Conservation (phyloP, 1,284 basidiomycete genomes). For the Papiliotrema laurentii region DNA sequence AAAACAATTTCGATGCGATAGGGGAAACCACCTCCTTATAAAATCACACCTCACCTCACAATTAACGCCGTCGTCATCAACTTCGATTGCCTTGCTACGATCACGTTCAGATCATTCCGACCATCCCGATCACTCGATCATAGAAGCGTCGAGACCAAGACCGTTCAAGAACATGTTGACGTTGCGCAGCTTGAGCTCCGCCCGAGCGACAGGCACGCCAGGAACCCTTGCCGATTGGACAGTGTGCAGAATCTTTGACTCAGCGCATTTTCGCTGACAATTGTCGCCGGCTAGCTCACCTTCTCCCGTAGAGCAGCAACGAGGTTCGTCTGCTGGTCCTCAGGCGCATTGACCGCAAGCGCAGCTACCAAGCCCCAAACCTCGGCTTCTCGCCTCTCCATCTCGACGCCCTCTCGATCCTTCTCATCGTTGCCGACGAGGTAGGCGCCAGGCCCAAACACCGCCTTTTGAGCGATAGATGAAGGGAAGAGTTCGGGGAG, state of each 20-base stretch:
- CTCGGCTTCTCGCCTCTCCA: constrained; percentile 48
- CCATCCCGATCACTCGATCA: constrained; percentile 27
- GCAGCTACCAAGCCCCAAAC: constrained; percentile 54
- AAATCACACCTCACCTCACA: too few relatives aligned
- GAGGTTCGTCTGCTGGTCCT: constrained; percentile 76
- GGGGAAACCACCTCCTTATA: neutral
- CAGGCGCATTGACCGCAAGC: constrained; percentile 76
- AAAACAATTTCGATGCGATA: neutral
- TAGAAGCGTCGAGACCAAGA: constrained; percentile 41
- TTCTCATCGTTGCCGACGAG: constrained; percentile 32
- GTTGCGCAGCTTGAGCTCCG: constrained; percentile 46
- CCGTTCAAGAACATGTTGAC: constrained; percentile 49
- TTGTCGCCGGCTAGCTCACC: constrained; percentile 50
- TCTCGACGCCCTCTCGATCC: constrained; percentile 64
- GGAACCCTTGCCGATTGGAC: constrained; percentile 43
- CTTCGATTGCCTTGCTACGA: neutral
- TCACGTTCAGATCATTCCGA: neutral
- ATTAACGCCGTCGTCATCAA: too few relatives aligned
- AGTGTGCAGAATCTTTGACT: constrained; percentile 40
- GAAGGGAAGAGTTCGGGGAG: constrained; percentile 85
- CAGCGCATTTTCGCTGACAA: neutral
- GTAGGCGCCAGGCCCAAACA: constrained; percentile 53
- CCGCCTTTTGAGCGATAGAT: constrained; percentile 60
- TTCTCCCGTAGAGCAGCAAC: constrained; percentile 87
- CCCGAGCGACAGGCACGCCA: constrained; percentile 25